Percentiles rank a stretch among this genome's conserved stretches.
These are phyloP conservation scores for Coemansia sp. DNA, from an alignment of 192 early-diverging fungal species.

Conservation along the genomic window DNA sequence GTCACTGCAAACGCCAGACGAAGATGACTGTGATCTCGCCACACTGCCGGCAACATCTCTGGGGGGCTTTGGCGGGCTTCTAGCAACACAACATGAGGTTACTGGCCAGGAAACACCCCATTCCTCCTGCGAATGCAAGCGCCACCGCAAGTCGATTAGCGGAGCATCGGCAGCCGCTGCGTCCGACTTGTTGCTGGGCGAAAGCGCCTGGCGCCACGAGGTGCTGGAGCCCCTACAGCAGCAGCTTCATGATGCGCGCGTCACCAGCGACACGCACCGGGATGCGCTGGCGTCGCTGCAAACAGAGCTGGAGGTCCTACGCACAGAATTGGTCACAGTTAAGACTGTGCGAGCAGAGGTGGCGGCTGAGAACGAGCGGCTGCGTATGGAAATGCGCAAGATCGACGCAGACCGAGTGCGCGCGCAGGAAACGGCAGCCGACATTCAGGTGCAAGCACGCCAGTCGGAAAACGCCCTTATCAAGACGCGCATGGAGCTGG, in stretches of 20 bases:
- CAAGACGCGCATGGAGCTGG: constrained; percentile 27
- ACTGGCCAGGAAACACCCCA: no score
- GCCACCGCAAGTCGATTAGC: not conserved
- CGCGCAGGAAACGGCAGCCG: not conserved
- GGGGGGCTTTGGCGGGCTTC: constrained; percentile 8
- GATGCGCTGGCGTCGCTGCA: constrained; percentile 45
- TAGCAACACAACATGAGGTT: not conserved
- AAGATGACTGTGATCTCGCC: not conserved
- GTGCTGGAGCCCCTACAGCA: constrained; percentile 50
- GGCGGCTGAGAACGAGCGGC: constrained; percentile 46
- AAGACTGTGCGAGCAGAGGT: constrained; percentile 32
- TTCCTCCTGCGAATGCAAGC: not conserved
- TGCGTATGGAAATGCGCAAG: constrained; percentile 26
- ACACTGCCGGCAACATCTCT: constrained; percentile 22
- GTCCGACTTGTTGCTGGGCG: not conserved
- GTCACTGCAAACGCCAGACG: constrained; percentile 36
- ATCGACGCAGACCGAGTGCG: constrained; percentile 17
- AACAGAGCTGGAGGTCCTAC: constrained; percentile 34
- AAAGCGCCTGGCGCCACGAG: constrained; percentile 43
- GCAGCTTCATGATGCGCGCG: constrained; percentile 48
- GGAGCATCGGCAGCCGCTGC: not conserved
- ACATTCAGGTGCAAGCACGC: constrained; percentile 6
- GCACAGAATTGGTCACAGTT: constrained; percentile 35
- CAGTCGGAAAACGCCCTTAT: constrained; percentile 29
- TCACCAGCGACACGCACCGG: constrained; percentile 44